Evolutionary conservation across 352 stramenopile genomes (phyloP).

Genomic region (Globisporangium spiculum): DNA sequence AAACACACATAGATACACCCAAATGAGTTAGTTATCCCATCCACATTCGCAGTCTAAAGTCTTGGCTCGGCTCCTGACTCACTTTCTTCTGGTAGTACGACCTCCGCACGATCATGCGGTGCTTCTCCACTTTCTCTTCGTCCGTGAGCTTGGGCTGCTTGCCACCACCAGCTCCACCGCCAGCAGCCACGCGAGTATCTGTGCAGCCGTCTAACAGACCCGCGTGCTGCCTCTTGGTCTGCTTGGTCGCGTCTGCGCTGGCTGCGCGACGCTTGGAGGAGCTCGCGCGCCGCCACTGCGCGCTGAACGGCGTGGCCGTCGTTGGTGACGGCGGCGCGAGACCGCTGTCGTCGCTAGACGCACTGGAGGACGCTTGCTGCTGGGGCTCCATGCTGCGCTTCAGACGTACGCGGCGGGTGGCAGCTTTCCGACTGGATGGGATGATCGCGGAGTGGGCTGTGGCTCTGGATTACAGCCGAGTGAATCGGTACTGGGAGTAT

Average conservation of each 20-base stretch:
- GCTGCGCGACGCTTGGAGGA: background rate
- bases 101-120: slow-evolving; percentile 48
- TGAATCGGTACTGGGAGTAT: background rate
- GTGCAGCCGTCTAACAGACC: background rate
- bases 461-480: background rate
- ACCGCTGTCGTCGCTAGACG: background rate
- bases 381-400: background rate
- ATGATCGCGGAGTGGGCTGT: background rate
- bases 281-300: slow-evolving; percentile 9
- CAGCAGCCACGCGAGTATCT: background rate
- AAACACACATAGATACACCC: background rate
- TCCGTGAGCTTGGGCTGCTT: slow-evolving; percentile 22
- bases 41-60: background rate
- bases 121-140: slow-evolving; percentile 42
- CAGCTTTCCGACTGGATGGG: background rate
- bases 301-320: slow-evolving; percentile 5
- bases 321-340: background rate
- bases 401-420: background rate
- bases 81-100: slow-evolving; percentile 43
- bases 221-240: background rate
- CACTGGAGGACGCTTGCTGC: background rate
- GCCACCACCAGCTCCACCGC: background rate
- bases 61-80: background rate
- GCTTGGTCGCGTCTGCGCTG: background rate
- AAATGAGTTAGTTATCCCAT: background rate